Percentiles rank a stretch among this genome's conserved stretches.
phyloP scores from a whole-genome alignment of 202 grass and related monocot genomes.

The Dendrocalamus latiflorus region DNA sequence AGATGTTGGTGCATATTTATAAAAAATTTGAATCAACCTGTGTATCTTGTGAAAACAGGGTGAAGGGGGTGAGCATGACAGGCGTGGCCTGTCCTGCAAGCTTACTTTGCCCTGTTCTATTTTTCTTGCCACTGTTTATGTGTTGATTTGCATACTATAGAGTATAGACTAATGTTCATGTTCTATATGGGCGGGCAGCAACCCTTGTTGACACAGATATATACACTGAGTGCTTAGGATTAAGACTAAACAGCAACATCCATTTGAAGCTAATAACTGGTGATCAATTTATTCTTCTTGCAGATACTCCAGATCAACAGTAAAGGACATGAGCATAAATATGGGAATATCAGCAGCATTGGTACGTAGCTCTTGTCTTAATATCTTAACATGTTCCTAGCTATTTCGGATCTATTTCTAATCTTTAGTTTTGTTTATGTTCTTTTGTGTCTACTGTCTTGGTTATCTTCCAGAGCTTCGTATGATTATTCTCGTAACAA shows the following conservation, averaged over 20 bases:
- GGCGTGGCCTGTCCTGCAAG: not conserved
- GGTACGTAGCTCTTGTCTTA: slow-evolving; percentile 50
- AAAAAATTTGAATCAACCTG: not conserved
- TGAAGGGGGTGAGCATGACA: not conserved
- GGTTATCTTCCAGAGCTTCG: not conserved
- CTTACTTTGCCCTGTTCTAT: not conserved
- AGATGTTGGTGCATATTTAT: not conserved
- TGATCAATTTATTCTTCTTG: slow-evolving; percentile 33
- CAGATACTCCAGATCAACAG: slow-evolving; percentile 71
- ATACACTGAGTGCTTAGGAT: slow-evolving; percentile 3
- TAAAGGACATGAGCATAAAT: slow-evolving; percentile 87
- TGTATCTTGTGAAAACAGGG: not conserved
- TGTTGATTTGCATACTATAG: not conserved
- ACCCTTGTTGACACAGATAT: not conserved
- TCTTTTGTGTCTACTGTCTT: not conserved
- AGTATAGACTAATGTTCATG: not conserved
- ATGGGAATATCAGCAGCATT: slow-evolving; percentile 76
- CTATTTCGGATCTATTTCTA: not conserved
- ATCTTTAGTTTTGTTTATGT: slow-evolving; percentile 7
- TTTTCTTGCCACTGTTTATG: not conserved
- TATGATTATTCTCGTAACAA: not conserved
- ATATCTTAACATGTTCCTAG: not conserved
- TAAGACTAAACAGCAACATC: not conserved
- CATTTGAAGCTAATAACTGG: not conserved
- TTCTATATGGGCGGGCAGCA: not conserved